Percentiles rank a stretch among this genome's conserved stretches.
These are phyloP conservation scores for Pseudonitzschia delicatissima DNA, from an alignment of 108 stramenopile genomes.

Conservation along the genomic window DNA sequence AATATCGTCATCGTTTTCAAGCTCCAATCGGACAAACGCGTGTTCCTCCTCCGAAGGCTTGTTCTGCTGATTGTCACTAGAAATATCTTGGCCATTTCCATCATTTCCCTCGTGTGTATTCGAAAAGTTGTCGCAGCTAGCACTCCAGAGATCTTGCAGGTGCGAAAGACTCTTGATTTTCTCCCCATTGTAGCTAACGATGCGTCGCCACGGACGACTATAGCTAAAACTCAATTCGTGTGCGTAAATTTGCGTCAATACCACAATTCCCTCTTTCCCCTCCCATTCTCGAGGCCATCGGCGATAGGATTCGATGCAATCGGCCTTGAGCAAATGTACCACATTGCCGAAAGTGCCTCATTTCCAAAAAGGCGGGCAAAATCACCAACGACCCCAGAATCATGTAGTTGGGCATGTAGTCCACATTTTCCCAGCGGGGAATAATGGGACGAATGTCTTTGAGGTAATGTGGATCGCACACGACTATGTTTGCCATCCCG, in stretches of 20 bases:
- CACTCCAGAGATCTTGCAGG: slow-evolving; percentile 8
- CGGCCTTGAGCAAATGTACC: slow-evolving; percentile 6
- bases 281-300: slow-evolving; percentile 16
- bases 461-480: not conserved
- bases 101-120: not conserved
- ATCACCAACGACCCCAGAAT: slow-evolving; percentile 17
- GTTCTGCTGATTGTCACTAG: not conserved
- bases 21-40: slow-evolving; percentile 11
- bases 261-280: slow-evolving; percentile 7
- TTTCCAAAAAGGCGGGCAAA: slow-evolving; percentile 1
- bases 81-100: not conserved
- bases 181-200: slow-evolving; percentile 10
- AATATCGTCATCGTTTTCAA: slow-evolving; percentile 18
- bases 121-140: not conserved
- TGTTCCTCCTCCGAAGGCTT: not conserved
- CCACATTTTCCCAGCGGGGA: slow-evolving; percentile 25
- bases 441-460: slow-evolving; percentile 9
- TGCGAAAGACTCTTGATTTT: slow-evolving; percentile 1
- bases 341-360: slow-evolving; percentile 3
- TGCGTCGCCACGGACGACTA: slow-evolving; percentile 12
- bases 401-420: slow-evolving; percentile 41
- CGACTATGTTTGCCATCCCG: not conserved
- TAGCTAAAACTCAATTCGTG: slow-evolving; percentile 19
- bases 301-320: slow-evolving; percentile 6
- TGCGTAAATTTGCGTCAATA: slow-evolving; percentile 11